A percentile compares a stretch with the other conserved stretches of the same genome.
Conservation (phyloP, 768 basidiomycete genomes). For the Leccinum subgranulosum region DNA sequence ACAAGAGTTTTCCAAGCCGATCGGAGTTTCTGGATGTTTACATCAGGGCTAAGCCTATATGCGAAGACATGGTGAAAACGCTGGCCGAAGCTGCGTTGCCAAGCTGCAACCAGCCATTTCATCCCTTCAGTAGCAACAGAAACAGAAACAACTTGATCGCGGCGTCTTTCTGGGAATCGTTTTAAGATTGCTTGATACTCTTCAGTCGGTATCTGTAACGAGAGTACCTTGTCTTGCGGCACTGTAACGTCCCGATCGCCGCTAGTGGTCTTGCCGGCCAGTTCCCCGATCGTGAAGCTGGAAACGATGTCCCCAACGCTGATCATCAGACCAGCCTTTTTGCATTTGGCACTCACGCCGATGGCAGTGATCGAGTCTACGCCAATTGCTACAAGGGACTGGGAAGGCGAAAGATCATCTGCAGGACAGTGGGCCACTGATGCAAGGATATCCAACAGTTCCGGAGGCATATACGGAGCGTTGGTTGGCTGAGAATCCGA, state of each 20-base stretch:
- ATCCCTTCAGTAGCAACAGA: slow-evolving; percentile 28
- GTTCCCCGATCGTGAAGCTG: too few relatives aligned
- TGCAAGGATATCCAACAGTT: slow-evolving; percentile 6
- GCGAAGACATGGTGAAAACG: slow-evolving; percentile 45
- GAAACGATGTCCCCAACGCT: slow-evolving; percentile 36
- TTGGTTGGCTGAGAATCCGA: neutral
- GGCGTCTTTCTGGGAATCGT: slow-evolving; percentile 14
- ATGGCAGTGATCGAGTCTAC: slow-evolving; percentile 52
- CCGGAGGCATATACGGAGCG: slow-evolving; percentile 5
- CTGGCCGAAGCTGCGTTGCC: slow-evolving; percentile 40
- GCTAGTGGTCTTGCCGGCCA: too few relatives aligned
- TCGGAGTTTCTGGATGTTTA: slow-evolving; percentile 30
- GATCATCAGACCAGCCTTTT: slow-evolving; percentile 31
- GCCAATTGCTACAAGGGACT: slow-evolving; percentile 40
- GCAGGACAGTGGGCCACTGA: slow-evolving; percentile 26
- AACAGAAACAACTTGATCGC: slow-evolving; percentile 17
- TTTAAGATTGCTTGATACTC: slow-evolving; percentile 11
- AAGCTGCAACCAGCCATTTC: slow-evolving; percentile 41
- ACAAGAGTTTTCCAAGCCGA: slow-evolving; percentile 38
- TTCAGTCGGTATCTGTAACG: slow-evolving; percentile 5
- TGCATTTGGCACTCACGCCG: slow-evolving; percentile 39
- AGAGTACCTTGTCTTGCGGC: neutral
- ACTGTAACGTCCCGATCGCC: neutral
- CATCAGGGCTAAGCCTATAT: slow-evolving; percentile 30
- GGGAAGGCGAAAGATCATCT: slow-evolving; percentile 31